Base-by-base conservation (phyloP, 306 rosid species). In the Quercus engelmannii region DNA sequence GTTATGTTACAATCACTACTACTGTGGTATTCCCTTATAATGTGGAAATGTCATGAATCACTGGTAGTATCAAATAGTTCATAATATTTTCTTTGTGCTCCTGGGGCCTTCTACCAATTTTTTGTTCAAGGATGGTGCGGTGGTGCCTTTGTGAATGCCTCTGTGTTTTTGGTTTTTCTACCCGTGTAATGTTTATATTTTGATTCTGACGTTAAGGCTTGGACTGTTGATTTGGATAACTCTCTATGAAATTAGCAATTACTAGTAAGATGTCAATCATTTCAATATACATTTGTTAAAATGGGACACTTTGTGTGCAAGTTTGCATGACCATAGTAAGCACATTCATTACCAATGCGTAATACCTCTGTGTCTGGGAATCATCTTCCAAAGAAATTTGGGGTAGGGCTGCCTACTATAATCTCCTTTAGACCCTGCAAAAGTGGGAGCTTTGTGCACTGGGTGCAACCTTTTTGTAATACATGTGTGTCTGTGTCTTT, bases 171-270 rank as follows among this genome's bases (percentile, higher is more conserved):
- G 18, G 70, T 76, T 25, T 71, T 30, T 71, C 49, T 64, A 73
- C 63, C 56, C 5, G 41, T 73, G 46, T 55, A 55, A 69, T 74
- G 59, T 59, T 54, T 64, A 63, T 72, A 58, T 78, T 76, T 76
- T 76, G 38, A 77, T 35, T 75, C 55, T 28, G 41, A 72, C 7
- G 30, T 72, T 21, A 19, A 57, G 69, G 52, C 5, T 0, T 70
- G 55, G 21, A 10, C 23, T 74, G 63, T 75, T 28, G 28, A 31
- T 67, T 28, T 81, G 38, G 56, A 70, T 71, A 80, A 74, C 73
- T 58, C 46, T 23, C 10, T 19, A 1, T 5, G 52, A 9, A 35
- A 5, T 35, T 23, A 35, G 38, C n/a, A 63, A 63, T 63, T 26
- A 67, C 46, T 33, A 35, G 52, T 35, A n/a, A 9, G 26, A 67